phyloP scores from a whole-genome alignment of 495 filamentous ascomycete species.

The Staphylotrichum longicolle region DNA sequence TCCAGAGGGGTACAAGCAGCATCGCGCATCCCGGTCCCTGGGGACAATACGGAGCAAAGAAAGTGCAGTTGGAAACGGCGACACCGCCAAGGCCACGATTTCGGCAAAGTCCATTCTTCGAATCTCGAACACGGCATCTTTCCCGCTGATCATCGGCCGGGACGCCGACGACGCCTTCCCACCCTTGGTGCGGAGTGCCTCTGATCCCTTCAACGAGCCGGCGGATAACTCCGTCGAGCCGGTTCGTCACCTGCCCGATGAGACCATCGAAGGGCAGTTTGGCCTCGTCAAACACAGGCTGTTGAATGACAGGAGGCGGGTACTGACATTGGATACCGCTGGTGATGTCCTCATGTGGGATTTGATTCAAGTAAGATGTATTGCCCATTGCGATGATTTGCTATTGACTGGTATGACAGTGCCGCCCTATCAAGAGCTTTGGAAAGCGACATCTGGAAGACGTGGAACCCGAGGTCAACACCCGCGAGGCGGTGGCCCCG shows the following conservation, averaged over 20 bases:
- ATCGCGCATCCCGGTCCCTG: constrained; percentile 49
- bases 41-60: constrained; percentile 35
- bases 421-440: constrained; percentile 78
- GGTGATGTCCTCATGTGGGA: constrained; percentile 98
- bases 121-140: constrained; percentile 78
- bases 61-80: constrained; percentile 32
- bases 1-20: constrained; percentile 54
- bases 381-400: neutral
- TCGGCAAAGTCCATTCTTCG: constrained; percentile 71
- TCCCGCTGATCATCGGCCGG: constrained; percentile 53
- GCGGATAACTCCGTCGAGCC: constrained; percentile 59
- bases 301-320: constrained; percentile 84
- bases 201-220: constrained; percentile 60
- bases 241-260: constrained; percentile 70
- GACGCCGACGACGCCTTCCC: constrained; percentile 44
- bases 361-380: constrained; percentile 63
- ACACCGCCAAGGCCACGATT: constrained; percentile 59
- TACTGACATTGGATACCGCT: constrained; percentile 88
- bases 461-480: constrained; percentile 84
- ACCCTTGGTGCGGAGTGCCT: constrained; percentile 53
- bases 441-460: constrained; percentile 93
- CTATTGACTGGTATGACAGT: constrained; percentile 49
- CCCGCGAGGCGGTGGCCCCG: constrained; percentile 79
- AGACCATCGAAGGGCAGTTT: constrained; percentile 92
- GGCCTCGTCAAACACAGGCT: constrained; percentile 91